These are phyloP conservation scores for Alternaria sp. DNA, from an alignment of 2,329 filamentous ascomycete genomes.

Conservation along the genomic window DNA sequence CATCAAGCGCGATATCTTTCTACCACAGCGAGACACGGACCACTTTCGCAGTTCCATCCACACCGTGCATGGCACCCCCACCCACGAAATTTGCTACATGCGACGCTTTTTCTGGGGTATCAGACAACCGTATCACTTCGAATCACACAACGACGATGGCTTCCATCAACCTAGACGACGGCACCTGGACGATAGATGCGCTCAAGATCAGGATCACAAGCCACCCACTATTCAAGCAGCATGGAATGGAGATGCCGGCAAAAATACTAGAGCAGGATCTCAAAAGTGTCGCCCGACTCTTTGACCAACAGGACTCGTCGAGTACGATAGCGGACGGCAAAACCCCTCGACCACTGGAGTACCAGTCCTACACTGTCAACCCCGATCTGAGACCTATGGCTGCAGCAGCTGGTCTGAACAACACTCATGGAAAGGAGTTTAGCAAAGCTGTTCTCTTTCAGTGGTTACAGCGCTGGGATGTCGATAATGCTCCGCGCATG, in stretches of 20 bases:
- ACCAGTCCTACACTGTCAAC: neutral
- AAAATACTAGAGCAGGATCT: neutral
- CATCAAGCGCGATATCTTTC: neutral
- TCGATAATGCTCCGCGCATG: neutral
- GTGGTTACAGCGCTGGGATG: neutral
- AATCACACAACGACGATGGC: neutral
- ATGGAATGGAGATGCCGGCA: neutral
- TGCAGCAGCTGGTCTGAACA: neutral
- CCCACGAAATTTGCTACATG: neutral
- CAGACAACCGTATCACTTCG: no score
- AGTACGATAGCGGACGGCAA: neutral
- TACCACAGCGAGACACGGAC: neutral
- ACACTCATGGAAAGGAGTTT: neutral
- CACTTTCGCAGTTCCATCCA: neutral
- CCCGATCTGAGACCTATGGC: neutral
- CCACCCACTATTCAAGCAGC: neutral
- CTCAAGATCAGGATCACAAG: neutral
- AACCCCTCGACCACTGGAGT: neutral
- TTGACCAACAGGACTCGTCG: neutral
- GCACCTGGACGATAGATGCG: neutral
- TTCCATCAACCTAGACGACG: neutral
- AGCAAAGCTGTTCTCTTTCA: neutral
- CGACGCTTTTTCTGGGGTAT: neutral
- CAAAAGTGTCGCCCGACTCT: neutral
- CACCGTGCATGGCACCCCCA: neutral